These are phyloP conservation scores for Vaccinium darrowii DNA, from an alignment of 148 eudicot genomes.

Conservation along the genomic window DNA sequence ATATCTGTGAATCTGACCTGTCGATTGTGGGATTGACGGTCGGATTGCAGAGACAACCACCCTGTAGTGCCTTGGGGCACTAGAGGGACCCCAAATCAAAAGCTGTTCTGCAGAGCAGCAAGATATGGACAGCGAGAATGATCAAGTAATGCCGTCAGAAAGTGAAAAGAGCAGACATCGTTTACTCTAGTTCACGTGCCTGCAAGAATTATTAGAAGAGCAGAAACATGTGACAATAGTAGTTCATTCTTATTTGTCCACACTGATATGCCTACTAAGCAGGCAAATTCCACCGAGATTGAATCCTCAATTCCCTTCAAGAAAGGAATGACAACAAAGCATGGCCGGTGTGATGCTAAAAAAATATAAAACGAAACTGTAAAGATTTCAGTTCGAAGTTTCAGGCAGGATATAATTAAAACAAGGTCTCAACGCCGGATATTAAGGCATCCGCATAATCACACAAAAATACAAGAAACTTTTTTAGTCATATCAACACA, in stretches of 20 bases:
- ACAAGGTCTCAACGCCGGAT: background rate
- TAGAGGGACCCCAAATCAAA: no score
- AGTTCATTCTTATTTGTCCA: background rate
- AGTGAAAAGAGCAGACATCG: background rate
- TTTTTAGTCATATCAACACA: background rate
- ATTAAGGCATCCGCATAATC: background rate
- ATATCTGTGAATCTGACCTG: no score
- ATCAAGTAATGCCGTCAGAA: background rate
- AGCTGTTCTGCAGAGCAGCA: background rate
- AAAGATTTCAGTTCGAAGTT: background rate
- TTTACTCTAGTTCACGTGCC: background rate
- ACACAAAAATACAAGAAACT: background rate
- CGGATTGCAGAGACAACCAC: no score
- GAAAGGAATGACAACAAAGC: background rate
- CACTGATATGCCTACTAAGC: background rate
- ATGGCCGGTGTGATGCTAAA: background rate
- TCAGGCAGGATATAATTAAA: background rate
- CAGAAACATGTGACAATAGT: background rate
- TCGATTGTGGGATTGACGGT: no score
- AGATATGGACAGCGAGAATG: background rate
- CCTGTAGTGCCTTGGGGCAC: no score
- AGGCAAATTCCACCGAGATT: background rate
- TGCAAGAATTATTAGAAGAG: background rate
- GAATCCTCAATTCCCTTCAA: background rate
- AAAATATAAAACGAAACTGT: background rate